Evolutionary conservation across 345 rosid genomes (phyloP).

Genomic region (Cardamine occulta): DNA sequence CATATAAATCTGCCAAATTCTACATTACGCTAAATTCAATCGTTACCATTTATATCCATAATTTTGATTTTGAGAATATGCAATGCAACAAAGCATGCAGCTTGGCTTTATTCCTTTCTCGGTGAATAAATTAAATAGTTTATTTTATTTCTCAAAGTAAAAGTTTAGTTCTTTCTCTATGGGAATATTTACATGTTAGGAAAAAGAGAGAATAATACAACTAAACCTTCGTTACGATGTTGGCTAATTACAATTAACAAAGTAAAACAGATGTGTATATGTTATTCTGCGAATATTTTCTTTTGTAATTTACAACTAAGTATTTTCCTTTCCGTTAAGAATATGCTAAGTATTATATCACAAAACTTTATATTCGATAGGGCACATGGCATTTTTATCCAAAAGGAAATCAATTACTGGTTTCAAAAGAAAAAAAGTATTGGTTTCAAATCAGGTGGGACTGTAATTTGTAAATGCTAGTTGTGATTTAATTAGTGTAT

Average conservation of each 20-base stretch:
- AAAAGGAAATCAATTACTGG: not conserved
- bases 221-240: not conserved
- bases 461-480: conserved; percentile 5
- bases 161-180: conserved; percentile 12
- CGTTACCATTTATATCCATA: too few relatives aligned
- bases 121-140: conserved; percentile 20
- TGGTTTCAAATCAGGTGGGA: not conserved
- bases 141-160: conserved; percentile 19
- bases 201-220: conserved; percentile 20
- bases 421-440: not conserved
- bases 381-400: conserved; percentile 5
- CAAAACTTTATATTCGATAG: not conserved
- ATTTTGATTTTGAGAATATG: not conserved
- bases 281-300: conserved; percentile 1
- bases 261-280: not conserved
- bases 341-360: not conserved
- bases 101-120: conserved; percentile 29
- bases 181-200: conserved; percentile 44
- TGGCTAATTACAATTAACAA: conserved; percentile 13
- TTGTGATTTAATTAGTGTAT: conserved; percentile 4
- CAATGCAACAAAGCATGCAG: not conserved
- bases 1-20: too few relatives aligned
- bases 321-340: conserved; percentile 12
- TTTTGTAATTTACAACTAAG: conserved; percentile 24
- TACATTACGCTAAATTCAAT: too few relatives aligned